Base-by-base conservation (phyloP, 2,329 filamentous ascomycete species). In the Monosporascus sp. region DNA sequence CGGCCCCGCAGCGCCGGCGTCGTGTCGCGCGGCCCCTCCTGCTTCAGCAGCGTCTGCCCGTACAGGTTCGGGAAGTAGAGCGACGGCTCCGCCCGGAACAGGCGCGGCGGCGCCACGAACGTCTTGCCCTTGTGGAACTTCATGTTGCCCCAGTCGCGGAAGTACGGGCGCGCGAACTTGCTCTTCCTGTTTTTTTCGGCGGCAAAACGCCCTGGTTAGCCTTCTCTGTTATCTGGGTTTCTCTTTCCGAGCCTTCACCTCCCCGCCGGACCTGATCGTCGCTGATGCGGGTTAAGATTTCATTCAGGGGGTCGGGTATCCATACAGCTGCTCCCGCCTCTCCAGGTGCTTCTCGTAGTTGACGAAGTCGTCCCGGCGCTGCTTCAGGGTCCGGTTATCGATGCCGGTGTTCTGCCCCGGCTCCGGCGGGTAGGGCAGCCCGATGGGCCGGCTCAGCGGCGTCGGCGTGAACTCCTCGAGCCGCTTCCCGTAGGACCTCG, bases 31-130 rank as follows among this genome's bases (percentile, higher is more conserved):
- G 77, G 69, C 48, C 73, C 61, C 8, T 9, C 38, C 17, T 74
- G 74, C 60, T 82, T 84, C 51, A 81, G 74, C 31, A 97, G 78
- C 2, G 91, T 97, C 61, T 82, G 78, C 46, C 94, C 94, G 68
- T 81, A 82, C 54, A 99, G 78, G 73, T 99, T 99, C 46, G 94
- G 94, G 74, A 99, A 97, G 77, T 88, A 97, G 58, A 97, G 81
- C 5, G 93, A 88, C 50, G 85, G 80, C 40, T 95, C 89, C 59
- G 80, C 80, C 65, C 86, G 88, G 79, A 97, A 97, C 48, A 93
- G 80, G n/a, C 87, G 80, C 4, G 88, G 84, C 38, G 93, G 93
- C 20, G 91, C 86, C 50, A 93, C 76, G 74, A 97, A 99, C 24
- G 91, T 91, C 73, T 99, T 99, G 65, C 94, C 94, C 63, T 91